phyloP scores from a whole-genome alignment of 768 basidiomycete species.

The Kwoniella botswanensis region DNA sequence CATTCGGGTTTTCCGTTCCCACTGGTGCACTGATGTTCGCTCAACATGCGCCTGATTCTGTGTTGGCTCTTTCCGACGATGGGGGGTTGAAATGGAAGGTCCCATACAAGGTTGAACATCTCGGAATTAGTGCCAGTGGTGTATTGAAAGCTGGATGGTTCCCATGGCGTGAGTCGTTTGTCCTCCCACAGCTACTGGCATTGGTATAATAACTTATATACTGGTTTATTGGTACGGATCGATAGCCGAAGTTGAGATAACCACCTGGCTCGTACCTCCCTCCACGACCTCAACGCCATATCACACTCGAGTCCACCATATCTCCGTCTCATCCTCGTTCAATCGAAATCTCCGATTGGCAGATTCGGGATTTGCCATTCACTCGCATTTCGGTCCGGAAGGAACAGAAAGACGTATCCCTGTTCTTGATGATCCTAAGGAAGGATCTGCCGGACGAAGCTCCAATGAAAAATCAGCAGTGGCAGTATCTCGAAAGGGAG shows the following conservation, averaged over 20 bases:
- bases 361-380: slow-evolving; percentile 73
- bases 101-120: slow-evolving; percentile 17
- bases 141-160: slow-evolving; percentile 70
- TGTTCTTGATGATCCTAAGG: slow-evolving; percentile 47
- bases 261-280: slow-evolving; percentile 78
- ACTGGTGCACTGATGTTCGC: slow-evolving; percentile 71
- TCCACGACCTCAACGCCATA: slow-evolving; percentile 65
- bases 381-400: slow-evolving; percentile 63
- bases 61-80: slow-evolving; percentile 71
- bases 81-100: slow-evolving; percentile 7
- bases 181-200: neutral
- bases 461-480: slow-evolving; percentile 31
- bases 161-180: slow-evolving; percentile 63
- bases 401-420: slow-evolving; percentile 32
- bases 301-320: slow-evolving; percentile 72
- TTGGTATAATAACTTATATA: no score
- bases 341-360: slow-evolving; percentile 63
- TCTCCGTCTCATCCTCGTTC: slow-evolving; percentile 61
- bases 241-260: slow-evolving; percentile 66
- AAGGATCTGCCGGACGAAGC: slow-evolving; percentile 10
- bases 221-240: neutral
- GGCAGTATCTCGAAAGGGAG: slow-evolving; percentile 18
- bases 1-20: slow-evolving; percentile 77
- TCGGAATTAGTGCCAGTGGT: slow-evolving; percentile 32
- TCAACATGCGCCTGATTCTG: slow-evolving; percentile 72